These are phyloP conservation scores for Aureobasidium sp. DNA, from an alignment of 2,329 filamentous ascomycete genomes.

Conservation along the genomic window DNA sequence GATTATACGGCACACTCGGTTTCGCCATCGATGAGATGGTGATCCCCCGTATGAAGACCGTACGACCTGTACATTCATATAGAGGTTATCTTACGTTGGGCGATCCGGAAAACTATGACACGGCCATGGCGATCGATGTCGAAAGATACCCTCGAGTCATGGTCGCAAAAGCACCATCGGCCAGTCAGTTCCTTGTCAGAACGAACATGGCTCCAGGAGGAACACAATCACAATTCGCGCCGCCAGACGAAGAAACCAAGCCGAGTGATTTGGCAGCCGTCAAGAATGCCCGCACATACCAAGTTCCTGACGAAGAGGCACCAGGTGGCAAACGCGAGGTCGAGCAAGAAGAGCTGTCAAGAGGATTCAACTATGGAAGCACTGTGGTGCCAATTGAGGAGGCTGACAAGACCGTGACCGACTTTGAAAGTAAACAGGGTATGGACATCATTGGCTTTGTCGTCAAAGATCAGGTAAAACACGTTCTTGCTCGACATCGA, in stretches of 20 bases:
- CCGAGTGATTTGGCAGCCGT: conserved; percentile 53
- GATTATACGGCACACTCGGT: conserved; percentile 71
- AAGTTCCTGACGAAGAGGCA: conserved; percentile 63
- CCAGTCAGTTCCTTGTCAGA: conserved; percentile 63
- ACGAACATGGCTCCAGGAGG: conserved; percentile 40
- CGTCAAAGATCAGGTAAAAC: conserved; percentile 54
- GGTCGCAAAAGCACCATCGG: conserved; percentile 61
- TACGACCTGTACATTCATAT: conserved; percentile 69
- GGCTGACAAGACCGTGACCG: conserved; percentile 81
- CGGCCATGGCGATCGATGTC: conserved; percentile 72
- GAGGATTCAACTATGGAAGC: conserved; percentile 86
- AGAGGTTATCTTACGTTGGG: conserved; percentile 74
- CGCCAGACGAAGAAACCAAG: conserved; percentile 32
- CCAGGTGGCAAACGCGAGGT: conserved; percentile 76
- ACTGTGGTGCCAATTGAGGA: conserved; percentile 85
- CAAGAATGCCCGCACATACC: conserved; percentile 70
- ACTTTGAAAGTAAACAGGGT: conserved; percentile 63
- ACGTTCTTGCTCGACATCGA: neutral
- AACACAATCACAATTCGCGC: conserved; percentile 42
- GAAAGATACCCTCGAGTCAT: conserved; percentile 87
- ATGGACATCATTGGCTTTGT: conserved; percentile 87
- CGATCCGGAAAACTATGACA: conserved; percentile 61
- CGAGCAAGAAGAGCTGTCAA: conserved; percentile 73
- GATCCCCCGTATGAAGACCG: conserved; percentile 64
- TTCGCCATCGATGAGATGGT: conserved; percentile 76